Base-by-base conservation (phyloP, 371 early-diverging fungal species). In the Quaeritorhiza haematococci region DNA sequence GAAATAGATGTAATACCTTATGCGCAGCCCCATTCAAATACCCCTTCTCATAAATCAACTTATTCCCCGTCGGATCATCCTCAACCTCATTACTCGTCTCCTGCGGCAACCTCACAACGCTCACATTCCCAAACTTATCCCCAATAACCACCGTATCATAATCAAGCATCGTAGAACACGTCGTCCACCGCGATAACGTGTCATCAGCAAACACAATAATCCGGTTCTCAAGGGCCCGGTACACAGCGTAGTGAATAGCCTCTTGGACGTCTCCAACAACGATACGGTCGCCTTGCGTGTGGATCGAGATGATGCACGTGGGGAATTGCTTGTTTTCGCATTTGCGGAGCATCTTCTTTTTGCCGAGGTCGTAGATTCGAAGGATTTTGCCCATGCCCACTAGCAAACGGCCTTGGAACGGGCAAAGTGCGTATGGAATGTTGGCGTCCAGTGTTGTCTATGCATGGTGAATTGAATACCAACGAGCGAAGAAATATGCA, bases 101-200 rank as follows among this genome's bases (percentile, higher is more conserved):
- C 21, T 65, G 59, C 0, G 93, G 86, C 48, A 92, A 68, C 34
- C 97, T 84, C 53, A 84, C 62, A 13, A 92, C 85, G 60, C 83
- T 86, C 33, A 98, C 71, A 59, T 92, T 93, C 28, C 98, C 98
- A 78, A 97, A 97, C 71, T 94, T 94, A 79, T 98, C 98, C 10
- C 90, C 95, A 24, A 84, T 90, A 1, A 85, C 92, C 0, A 93
- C 80, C 3, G 98, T 96, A 61, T 96, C 91, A 61, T 92, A 93
- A 68, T 96, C 97, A 19, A 95, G 63, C 84, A 89, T 84, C 6
- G 78, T 61, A 3, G 88, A 74, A 33, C 84, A 71, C 23, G 95
- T 91, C 50, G 87, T 80, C 85, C 87, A 93, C 41, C 96, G 85
- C 38, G 91, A 90, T n/a, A 83, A 64, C n/a, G 89, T 81, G 69